Evolutionary conservation across 768 basidiomycete species (phyloP), one percentile per base, ranked within the genome.

Genomic region (Cantharellus cinnabarinus): DNA sequence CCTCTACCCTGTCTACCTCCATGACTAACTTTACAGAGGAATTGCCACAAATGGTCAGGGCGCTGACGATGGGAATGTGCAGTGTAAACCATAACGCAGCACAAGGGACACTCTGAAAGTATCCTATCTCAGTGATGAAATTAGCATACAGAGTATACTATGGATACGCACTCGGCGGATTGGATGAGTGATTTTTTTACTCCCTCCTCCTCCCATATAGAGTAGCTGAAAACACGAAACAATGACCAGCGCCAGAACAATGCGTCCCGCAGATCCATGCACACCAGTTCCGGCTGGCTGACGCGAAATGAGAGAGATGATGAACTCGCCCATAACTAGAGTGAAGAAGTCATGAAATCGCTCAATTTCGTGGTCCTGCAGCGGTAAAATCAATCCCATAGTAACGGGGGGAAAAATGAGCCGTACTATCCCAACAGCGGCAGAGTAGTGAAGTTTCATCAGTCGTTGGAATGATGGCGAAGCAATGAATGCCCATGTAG

Each of bases 281-380:
- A 58, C 50, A 34, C 58, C 58, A 3, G 48, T 15, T 5, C 58
- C 58, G 4, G 58, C 58, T 29, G 58, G 58, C 48, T 58, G 58
- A 15, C 58, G 5, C n/a, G 41, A 44, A 4, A 58, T 58, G 7
- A 50, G 38, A 7, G 58, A 58, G 48, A 58, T 48, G 4, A 58
- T 29, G 58, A 58, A 58, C 34, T 58, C 58, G 15, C 58, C 58
- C 58, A 58, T 58, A 20, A 58, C 58, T 3, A 58, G 48, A 5
- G 58, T 58, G 48, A 58, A 58, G 58, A 58, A 58, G 35, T 58
- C 58, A 39, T 58, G 48, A 50, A 58, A 58, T 15, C 58, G 42
- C 15, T 58, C 58, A 29, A 58, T 42, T 35, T 58, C 58, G 58
- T 58, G 58, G 15, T 58, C 58, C 44, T 48, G 10, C 29, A 29